These are phyloP conservation scores for Pseudofabraea citricarpa DNA, from an alignment of 2,329 filamentous ascomycete genomes.

Conservation along the genomic window DNA sequence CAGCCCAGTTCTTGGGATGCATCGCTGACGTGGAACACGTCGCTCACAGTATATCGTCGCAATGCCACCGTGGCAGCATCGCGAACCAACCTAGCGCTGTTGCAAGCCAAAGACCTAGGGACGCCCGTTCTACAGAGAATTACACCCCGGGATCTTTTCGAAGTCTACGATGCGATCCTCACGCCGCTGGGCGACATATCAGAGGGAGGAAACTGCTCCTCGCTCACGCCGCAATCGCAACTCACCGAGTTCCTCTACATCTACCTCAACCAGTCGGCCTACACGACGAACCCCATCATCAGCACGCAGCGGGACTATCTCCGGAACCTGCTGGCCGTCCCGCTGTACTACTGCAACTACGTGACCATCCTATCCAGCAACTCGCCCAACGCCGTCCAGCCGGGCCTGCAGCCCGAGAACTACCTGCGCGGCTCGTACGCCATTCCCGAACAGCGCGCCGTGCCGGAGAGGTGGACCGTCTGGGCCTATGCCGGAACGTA, in stretches of 20 bases:
- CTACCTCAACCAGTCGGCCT: not conserved
- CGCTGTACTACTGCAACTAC: not conserved
- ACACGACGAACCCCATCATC: not conserved
- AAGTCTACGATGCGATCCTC: not conserved
- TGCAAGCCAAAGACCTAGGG: not conserved
- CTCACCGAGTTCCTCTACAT: not conserved
- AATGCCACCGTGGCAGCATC: not conserved
- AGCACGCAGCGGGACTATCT: not conserved
- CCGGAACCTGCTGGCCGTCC: not conserved
- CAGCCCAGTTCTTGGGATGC: not conserved
- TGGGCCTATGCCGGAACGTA: not conserved
- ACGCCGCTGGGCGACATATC: not conserved
- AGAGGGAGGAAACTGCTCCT: not conserved
- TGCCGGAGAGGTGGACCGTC: not conserved
- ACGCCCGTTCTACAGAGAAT: not conserved
- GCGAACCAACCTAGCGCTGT: not conserved
- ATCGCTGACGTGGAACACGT: not conserved
- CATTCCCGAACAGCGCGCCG: not conserved
- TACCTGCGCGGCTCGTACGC: not conserved
- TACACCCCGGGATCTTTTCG: not conserved
- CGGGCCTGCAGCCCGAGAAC: not conserved
- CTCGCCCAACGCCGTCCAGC: not conserved
- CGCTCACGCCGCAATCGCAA: too few relatives aligned
- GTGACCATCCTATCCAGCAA: not conserved
- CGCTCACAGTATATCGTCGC: not conserved